Base-by-base conservation (phyloP, 768 basidiomycete species). In the Lentinula aciculospora region DNA sequence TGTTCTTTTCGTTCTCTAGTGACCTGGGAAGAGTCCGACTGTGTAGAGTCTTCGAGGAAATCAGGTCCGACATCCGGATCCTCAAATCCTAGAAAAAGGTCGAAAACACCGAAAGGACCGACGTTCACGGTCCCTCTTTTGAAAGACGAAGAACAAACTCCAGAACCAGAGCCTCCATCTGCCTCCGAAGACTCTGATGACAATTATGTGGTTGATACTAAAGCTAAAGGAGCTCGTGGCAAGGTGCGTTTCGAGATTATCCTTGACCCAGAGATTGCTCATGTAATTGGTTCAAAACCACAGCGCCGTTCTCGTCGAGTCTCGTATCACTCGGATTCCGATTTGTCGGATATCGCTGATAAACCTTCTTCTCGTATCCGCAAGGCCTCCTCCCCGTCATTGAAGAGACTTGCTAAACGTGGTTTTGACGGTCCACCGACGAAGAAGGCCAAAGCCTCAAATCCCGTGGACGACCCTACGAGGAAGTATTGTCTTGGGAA, bases 401-500 rank as follows among this genome's bases (percentile, higher is more conserved):
- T 79, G 21, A 88, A 88, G 68, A 82, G 89, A 62, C 87, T 85
- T 66, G 76, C 71, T 10, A 66, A 71, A 13, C 70, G 71, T n/a
- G 63, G 67, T 2, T 66, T 72, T 3, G 68, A 69, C 7, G 69
- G 74, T 40, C 69, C 75, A 9, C 76, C 75, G 6, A 64, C 77
- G 17, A 66, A 78, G 13, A 85, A 84, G 66, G 75, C 79, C 58
- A 80, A 75, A 65, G 76, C 73, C 12, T 28, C 70, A 21, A 63
- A 65, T n/a, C 70, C 76, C 0, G 69, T 73, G 5, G 86, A 86
- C n/a, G 91, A 94, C 64, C 83, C 88, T 8, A 78, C 82, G 0
- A 79, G 92, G 61, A 91, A 85, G 67, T 93, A 92, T 63, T 94
- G 92, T 68, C 74, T 89, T 49, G 79, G 80, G 13, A 92, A 92